These are phyloP conservation scores for Ophiostoma piceae DNA, from an alignment of 2,329 filamentous ascomycete genomes.

Conservation along the genomic window DNA sequence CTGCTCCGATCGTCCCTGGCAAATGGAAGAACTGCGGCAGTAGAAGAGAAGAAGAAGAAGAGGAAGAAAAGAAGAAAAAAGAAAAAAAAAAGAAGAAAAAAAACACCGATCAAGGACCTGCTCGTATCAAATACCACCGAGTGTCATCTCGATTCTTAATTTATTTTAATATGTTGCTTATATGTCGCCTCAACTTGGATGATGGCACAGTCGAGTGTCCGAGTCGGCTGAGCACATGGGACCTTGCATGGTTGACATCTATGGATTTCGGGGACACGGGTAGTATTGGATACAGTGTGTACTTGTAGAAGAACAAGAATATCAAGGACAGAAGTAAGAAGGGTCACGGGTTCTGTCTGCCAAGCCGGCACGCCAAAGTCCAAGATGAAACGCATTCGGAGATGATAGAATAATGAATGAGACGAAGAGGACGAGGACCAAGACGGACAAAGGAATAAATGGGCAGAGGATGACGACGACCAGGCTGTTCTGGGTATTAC, in stretches of 20 bases:
- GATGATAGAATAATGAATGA: neutral
- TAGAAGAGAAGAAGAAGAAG: neutral
- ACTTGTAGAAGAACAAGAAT: neutral
- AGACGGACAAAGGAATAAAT: neutral
- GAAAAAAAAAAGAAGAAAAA: slow-evolving; percentile 1
- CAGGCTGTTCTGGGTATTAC: neutral
- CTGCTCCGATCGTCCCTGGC: neutral
- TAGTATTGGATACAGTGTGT: too few species aligned
- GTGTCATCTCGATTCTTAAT: neutral
- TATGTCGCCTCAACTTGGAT: neutral
- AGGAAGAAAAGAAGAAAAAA: neutral
- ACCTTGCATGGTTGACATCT: neutral
- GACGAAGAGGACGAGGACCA: neutral
- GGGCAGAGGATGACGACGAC: too few species aligned
- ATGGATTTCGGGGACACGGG: neutral
- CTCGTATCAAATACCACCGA: neutral
- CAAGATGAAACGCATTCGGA: neutral
- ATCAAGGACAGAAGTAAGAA: neutral
- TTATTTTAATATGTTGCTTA: neutral
- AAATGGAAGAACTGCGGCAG: neutral
- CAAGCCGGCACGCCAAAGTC: neutral
- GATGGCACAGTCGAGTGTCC: neutral
- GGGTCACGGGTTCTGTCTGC: neutral
- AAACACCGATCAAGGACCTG: slow-evolving; percentile 3
- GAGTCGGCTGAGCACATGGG: neutral